Conservation (phyloP, 768 basidiomycete genomes). For the Suillus sp. region DNA sequence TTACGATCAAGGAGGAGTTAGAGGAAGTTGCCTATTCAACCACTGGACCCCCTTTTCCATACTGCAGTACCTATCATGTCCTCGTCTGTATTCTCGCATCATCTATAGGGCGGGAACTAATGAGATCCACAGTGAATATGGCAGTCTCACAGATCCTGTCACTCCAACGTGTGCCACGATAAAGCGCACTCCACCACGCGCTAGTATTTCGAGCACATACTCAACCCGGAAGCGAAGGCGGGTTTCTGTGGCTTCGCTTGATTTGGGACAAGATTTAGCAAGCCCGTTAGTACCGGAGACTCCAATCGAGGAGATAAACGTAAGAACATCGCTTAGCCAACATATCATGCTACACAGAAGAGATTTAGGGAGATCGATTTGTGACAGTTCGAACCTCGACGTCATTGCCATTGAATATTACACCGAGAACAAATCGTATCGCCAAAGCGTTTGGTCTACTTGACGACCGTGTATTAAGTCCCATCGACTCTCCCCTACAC, state of each 20-base stretch:
- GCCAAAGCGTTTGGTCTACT: slow-evolving; percentile 62
- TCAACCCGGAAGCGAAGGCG: slow-evolving; percentile 45
- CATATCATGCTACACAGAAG: slow-evolving; percentile 2
- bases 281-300: slow-evolving; percentile 19
- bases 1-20: neutral
- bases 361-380: slow-evolving; percentile 59
- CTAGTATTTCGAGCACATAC: slow-evolving; percentile 42
- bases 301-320: slow-evolving; percentile 29
- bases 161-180: slow-evolving; percentile 30
- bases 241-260: slow-evolving; percentile 42
- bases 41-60: too few relatives aligned
- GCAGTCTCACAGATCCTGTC: slow-evolving; percentile 26
- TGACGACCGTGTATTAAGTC: slow-evolving; percentile 57
- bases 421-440: slow-evolving; percentile 68
- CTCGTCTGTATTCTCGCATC: slow-evolving; percentile 30
- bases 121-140: slow-evolving; percentile 15
- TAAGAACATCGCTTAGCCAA: slow-evolving; percentile 22
- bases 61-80: slow-evolving; percentile 22
- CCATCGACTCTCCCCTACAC: slow-evolving; percentile 41
- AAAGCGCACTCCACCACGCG: slow-evolving; percentile 41
- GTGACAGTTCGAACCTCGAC: slow-evolving; percentile 53
- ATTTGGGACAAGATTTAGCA: slow-evolving; percentile 39
- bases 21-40: neutral
- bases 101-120: neutral
- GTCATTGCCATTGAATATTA: slow-evolving; percentile 57